Evolutionary conservation across 331 rosid genomes (phyloP), one percentile per base, ranked within the genome.

Genomic region (Acacia concinna): DNA sequence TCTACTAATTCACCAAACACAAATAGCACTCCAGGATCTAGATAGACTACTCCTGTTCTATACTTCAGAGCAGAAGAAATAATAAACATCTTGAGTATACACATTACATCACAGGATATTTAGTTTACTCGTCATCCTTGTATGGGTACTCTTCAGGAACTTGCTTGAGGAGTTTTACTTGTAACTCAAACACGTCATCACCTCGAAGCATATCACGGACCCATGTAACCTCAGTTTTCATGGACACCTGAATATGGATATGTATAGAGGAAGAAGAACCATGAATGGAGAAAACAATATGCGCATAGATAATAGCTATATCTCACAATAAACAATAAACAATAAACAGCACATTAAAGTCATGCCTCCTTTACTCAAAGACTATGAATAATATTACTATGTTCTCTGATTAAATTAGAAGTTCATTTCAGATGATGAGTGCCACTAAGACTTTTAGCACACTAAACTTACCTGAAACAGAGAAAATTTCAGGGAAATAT

Each of bases 141-240:
- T 95, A 95, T 1, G 99, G 99, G 81, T 93, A 95, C 88, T 95
- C 99, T 84, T 95, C 99, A 2, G 99, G 92, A 68, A 95, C 87
- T 87, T 95, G 99, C 96, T 95, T 95, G 56, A 95, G 84, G 65
- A 95, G 97, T 83, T 95, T 95, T 68, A 95, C 93, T 73, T 93
- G 97, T 85, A 95, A 83, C 89, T 95, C 99, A 41, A 88, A 95
- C 5, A 88, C 89, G 74, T 95, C 99, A 65, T 95, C 99, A n/a
- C 98, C 98, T 37, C 96, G 89, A 72, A 95, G 99, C 89, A 89
- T 89, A 47, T 95, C 99, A 1, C 96, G 94, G 67, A 86, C 71
- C 99, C 99, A 95, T 23, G 90, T 89, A 68, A 95, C 90, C 88
- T 95, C 99, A 21, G 97, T 90, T 89, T 93, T 95, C 99, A 95